These are phyloP conservation scores for Colletotrichum australisinense DNA, from an alignment of 2,329 filamentous ascomycete genomes.

Conservation along the genomic window DNA sequence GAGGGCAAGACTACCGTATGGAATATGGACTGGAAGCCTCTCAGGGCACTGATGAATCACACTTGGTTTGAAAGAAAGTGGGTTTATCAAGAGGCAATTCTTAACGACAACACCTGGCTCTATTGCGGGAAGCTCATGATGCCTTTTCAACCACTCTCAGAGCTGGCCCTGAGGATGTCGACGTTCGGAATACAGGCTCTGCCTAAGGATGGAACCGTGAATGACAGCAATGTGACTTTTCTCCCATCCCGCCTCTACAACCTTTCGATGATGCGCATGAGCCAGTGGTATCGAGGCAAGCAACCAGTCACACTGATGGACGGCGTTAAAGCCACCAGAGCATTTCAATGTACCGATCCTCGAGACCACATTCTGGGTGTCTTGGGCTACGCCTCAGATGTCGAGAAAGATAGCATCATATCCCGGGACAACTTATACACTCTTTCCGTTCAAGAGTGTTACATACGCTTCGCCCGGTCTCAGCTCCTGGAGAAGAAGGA, in stretches of 20 bases:
- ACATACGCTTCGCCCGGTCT: neutral
- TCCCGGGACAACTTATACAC: constrained; percentile 1
- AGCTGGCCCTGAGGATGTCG: constrained; percentile 7
- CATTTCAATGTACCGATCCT: constrained; percentile 15
- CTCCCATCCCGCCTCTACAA: constrained; percentile 1
- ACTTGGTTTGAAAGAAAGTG: constrained; percentile 19
- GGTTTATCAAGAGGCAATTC: constrained; percentile 14
- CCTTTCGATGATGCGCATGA: constrained; percentile 17
- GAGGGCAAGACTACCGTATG: neutral
- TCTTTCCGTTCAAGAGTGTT: constrained; percentile 7
- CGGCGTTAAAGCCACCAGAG: constrained; percentile 3
- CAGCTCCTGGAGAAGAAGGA: constrained; percentile 8
- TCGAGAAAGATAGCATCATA: constrained; percentile 17
- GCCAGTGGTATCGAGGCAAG: constrained; percentile 9
- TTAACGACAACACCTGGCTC: neutral
- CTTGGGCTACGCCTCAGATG: neutral
- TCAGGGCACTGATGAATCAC: neutral
- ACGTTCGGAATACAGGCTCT: neutral
- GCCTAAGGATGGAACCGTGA: neutral
- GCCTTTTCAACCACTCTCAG: neutral
- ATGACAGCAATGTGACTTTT: neutral
- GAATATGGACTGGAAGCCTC: constrained; percentile 2
- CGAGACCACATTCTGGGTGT: constrained; percentile 15
- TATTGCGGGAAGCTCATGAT: constrained; percentile 14
- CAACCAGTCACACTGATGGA: constrained; percentile 11